Evolutionary conservation across 108 stramenopile species (phyloP), one percentile per base, ranked within the genome.

Genomic region (Conticribra weissflogii): DNA sequence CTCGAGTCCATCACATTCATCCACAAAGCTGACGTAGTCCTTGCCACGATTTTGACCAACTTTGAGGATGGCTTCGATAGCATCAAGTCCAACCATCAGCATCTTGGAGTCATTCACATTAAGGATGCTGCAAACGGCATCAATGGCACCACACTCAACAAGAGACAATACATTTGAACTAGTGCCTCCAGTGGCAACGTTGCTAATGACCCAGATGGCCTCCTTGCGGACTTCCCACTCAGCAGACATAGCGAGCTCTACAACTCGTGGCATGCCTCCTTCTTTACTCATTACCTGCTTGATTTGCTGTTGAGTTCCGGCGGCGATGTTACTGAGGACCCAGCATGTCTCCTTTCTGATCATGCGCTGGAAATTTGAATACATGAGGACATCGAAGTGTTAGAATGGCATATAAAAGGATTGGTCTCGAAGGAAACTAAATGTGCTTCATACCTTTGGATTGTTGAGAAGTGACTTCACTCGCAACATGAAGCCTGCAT

Each of bases 171-270:
- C 72, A 21, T 91, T 81, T 16, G 46, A 59, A 4, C 74, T 51
- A 55, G 24, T 85, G 2, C 92, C 89, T 25, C 81, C 83, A 3
- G 88, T 88, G 36, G 85, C 81, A 65, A 97, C 61, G 67, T 97
- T 97, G 59, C 83, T 78, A 19, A 96, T 51, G 9, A 83, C 82
- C 90, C 93, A 98, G 33, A 86, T 62, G 3, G 96, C 96, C 76
- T 98, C 98, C 81, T 96, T 97, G 3, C 86, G 76, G 1, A 93
- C 91, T 44, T 93, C 92, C 94, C 93, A 97, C 23, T 84, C 89
- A 47, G 78, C 92, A 31, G 70, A 34, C 17, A 53, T 57, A 3
- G 95, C 82, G 34, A 79, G 81, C 21, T 76, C 50, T 29, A 91
- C 63, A 33, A 96, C 68, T 17, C 52, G 48, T 0, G 30, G 19